Conservation (phyloP, 2,329 filamentous ascomycete species). For the Ophiostoma pallidulum region DNA sequence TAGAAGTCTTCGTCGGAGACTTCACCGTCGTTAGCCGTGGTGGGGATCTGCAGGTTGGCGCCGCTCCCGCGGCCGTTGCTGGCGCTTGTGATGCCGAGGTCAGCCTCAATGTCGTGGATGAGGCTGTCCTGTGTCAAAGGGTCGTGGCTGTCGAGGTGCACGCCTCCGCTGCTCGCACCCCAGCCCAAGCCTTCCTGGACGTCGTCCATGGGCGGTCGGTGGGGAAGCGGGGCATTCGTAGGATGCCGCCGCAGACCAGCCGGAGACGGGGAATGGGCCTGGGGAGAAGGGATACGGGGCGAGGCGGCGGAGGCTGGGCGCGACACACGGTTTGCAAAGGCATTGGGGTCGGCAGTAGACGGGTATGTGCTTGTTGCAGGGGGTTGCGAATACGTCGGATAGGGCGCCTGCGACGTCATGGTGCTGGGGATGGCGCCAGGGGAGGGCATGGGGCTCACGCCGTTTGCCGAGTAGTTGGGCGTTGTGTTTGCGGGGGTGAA, state of each 20-base stretch:
- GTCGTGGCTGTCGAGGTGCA: constrained; percentile 1
- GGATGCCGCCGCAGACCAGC: constrained; percentile 46
- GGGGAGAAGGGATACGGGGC: constrained; percentile 36
- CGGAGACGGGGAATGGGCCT: constrained; percentile 31
- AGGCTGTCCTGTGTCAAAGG: constrained; percentile 40
- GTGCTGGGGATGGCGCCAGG: constrained; percentile 18
- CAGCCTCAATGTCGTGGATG: constrained; percentile 49
- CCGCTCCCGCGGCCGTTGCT: constrained; percentile 39
- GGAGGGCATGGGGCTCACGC: constrained; percentile 27
- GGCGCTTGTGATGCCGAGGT: constrained; percentile 37
- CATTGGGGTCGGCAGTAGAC: constrained; percentile 39
- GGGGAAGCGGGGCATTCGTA: constrained; percentile 51
- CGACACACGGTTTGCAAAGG: constrained; percentile 34
- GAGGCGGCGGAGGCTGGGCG: constrained; percentile 44
- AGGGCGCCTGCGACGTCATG: constrained; percentile 36
- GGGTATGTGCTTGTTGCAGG: constrained; percentile 43
- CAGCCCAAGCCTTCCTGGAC: constrained; percentile 34
- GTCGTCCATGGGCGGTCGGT: constrained; percentile 35
- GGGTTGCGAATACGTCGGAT: constrained; percentile 43
- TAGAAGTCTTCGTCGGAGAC: constrained; percentile 4
- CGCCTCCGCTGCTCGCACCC: constrained; percentile 10
- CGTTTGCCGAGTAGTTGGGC: constrained; percentile 22
- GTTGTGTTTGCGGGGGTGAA: neutral
- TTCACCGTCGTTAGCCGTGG: neutral
- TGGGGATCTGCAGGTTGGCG: constrained; percentile 26